A percentile compares a stretch with the other conserved stretches of the same genome.
phyloP scores from a whole-genome alignment of 2,329 filamentous ascomycete species.

The Elsinoe batatas region DNA sequence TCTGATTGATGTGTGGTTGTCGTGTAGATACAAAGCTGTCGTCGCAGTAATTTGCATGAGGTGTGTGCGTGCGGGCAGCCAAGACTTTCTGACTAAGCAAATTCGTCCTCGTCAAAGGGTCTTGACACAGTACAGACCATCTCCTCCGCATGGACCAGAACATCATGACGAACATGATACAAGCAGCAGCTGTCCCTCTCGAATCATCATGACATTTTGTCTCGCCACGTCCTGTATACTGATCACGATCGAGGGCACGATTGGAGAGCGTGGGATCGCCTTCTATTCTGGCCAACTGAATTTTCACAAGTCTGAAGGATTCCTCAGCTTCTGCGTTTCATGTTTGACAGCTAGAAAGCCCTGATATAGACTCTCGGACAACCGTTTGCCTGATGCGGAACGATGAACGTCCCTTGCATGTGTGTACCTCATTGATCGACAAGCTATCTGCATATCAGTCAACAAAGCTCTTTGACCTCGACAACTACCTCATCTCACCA shows the following conservation, averaged over 20 bases:
- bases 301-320: neutral
- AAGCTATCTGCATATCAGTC: neutral
- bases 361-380: slow-evolving; percentile 3
- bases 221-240: neutral
- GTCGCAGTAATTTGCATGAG: slow-evolving; percentile 9
- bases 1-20: slow-evolving; percentile 27
- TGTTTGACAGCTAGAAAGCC: neutral
- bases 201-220: neutral
- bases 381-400: neutral
- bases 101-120: too few relatives aligned
- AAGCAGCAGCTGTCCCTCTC: too few relatives aligned
- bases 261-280: neutral
- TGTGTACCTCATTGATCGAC: slow-evolving; percentile 3
- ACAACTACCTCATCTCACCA: neutral
- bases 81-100: slow-evolving; percentile 11
- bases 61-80: slow-evolving; percentile 12
- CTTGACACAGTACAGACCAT: too few relatives aligned
- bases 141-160: too few relatives aligned
- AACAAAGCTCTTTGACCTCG: neutral
- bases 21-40: neutral
- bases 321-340: neutral
- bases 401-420: neutral
- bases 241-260: neutral
- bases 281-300: slow-evolving; percentile 1
- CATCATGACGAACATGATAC: neutral